These are phyloP conservation scores for Kitagawia praeruptora DNA, from an alignment of 129 eudicot genomes.

Conservation along the genomic window DNA sequence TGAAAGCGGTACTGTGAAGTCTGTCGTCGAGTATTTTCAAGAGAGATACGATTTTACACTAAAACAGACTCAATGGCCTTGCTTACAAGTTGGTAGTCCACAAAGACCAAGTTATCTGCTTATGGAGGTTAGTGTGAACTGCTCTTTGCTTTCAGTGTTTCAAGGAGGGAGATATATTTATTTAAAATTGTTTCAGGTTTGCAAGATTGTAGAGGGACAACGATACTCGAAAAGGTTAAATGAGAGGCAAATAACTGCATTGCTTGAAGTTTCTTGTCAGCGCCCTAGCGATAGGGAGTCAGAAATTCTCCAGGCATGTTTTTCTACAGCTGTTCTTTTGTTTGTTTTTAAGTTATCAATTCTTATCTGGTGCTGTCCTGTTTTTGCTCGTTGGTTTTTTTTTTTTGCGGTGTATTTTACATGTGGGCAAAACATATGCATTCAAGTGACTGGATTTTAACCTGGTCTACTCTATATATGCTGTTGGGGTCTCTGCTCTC, in stretches of 20 bases:
- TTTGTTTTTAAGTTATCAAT: not conserved
- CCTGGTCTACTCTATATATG: not conserved
- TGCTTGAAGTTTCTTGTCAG: constrained; percentile 88
- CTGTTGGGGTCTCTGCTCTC: not conserved
- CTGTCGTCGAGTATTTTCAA: constrained; percentile 74
- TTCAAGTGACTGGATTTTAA: not conserved
- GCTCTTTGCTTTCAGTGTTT: not conserved
- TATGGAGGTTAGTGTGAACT: constrained; percentile 61
- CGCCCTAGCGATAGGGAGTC: no score
- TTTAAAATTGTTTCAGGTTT: constrained; percentile 38
- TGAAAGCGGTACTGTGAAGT: constrained; percentile 76
- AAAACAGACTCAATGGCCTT: constrained; percentile 87
- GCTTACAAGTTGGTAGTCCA: constrained; percentile 87
- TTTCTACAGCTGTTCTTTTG: not conserved
- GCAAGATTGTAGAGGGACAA: constrained; percentile 94
- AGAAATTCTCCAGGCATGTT: constrained; percentile 74
- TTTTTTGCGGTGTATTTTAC: not conserved
- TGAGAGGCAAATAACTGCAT: constrained; percentile 77
- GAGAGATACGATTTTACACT: constrained; percentile 70
- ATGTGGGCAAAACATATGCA: not conserved
- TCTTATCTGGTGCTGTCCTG: not conserved
- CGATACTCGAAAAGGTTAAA: constrained; percentile 81
- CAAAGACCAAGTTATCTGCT: constrained; percentile 83
- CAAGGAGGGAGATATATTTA: constrained; percentile 4
- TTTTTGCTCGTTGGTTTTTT: not conserved